A percentile compares a stretch with the other conserved stretches of the same genome.
phyloP scores from a whole-genome alignment of 345 rosid species.

The Moringa oleifera region DNA sequence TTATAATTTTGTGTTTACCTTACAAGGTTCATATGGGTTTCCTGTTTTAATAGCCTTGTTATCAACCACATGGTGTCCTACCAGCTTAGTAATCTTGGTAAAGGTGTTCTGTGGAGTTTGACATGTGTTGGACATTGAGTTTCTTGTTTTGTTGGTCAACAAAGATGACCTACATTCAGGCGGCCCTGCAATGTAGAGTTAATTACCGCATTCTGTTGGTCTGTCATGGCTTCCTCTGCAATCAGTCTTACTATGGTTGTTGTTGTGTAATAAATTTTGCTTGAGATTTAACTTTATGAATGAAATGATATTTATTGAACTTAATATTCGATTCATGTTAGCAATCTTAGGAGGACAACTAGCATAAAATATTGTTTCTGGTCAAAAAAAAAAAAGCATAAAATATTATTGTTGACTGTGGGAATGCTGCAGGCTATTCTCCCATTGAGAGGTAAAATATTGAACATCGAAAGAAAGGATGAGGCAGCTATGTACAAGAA shows the following conservation, averaged over 20 bases:
- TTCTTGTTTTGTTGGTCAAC: background rate
- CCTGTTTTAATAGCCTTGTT: too few species aligned
- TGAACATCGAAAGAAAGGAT: slow-evolving; percentile 90
- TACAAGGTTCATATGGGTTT: too few species aligned
- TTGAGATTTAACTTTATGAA: background rate
- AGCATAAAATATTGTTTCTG: too few species aligned
- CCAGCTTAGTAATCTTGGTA: too few species aligned
- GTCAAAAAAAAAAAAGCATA: too few species aligned
- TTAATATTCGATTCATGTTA: too few species aligned
- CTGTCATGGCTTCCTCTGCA: background rate
- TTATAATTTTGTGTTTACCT: too few species aligned
- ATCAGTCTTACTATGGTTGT: background rate
- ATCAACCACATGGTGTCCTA: too few species aligned
- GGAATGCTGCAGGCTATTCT: slow-evolving; percentile 93
- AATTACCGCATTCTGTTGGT: background rate
- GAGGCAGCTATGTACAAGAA: slow-evolving; percentile 99
- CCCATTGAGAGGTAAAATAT: slow-evolving; percentile 93
- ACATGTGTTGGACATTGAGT: background rate
- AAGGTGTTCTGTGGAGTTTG: too few species aligned
- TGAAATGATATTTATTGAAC: background rate
- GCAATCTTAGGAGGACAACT: too few species aligned
- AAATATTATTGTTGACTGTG: slow-evolving; percentile 6
- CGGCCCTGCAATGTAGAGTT: background rate
- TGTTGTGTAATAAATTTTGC: background rate
- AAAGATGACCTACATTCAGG: background rate